Conservation (phyloP, 257 asterid genomes). For the Plantago ovata region DNA sequence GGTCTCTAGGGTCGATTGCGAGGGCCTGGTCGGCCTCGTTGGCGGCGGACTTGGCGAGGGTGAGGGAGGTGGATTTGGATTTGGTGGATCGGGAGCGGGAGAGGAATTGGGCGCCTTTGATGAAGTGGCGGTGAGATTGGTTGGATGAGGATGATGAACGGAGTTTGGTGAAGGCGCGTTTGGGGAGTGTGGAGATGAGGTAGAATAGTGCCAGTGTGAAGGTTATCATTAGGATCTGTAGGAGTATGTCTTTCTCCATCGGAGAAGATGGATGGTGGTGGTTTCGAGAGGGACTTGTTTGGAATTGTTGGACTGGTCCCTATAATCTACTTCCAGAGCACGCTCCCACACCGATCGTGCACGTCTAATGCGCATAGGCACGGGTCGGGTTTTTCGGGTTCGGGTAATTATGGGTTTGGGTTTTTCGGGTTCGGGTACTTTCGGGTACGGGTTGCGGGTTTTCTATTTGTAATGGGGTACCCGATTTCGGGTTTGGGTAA, state of each 20-base stretch:
- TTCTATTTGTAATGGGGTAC: too few relatives aligned
- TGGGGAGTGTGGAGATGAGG: slow-evolving; percentile 54
- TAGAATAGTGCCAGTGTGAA: slow-evolving; percentile 56
- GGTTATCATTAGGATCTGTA: slow-evolving; percentile 46
- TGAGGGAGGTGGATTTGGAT: slow-evolving; percentile 40
- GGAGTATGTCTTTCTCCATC: slow-evolving; percentile 62
- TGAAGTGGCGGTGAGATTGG: slow-evolving; percentile 77
- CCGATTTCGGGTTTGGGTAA: too few relatives aligned
- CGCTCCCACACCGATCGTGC: too few relatives aligned
- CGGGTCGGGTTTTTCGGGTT: too few relatives aligned
- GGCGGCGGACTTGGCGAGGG: slow-evolving; percentile 73
- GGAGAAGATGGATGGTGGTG: too few relatives aligned
- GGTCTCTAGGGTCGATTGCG: slow-evolving; percentile 67
- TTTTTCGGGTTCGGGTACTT: too few relatives aligned
- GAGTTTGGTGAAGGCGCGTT: slow-evolving; percentile 52
- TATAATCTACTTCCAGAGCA: too few relatives aligned
- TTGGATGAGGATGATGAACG: slow-evolving; percentile 57
- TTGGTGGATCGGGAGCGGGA: slow-evolving; percentile 67
- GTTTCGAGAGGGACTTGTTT: too few relatives aligned
- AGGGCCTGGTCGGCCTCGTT: slow-evolving; percentile 71
- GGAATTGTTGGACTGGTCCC: too few relatives aligned
- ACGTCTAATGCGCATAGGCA: too few relatives aligned
- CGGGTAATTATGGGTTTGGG: too few relatives aligned
- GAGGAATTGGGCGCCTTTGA: slow-evolving; percentile 74
- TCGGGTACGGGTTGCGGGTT: too few relatives aligned